Evolutionary conservation across 192 early-diverging fungal genomes (phyloP).

Genomic region (Spizellomyces punctatus): DNA sequence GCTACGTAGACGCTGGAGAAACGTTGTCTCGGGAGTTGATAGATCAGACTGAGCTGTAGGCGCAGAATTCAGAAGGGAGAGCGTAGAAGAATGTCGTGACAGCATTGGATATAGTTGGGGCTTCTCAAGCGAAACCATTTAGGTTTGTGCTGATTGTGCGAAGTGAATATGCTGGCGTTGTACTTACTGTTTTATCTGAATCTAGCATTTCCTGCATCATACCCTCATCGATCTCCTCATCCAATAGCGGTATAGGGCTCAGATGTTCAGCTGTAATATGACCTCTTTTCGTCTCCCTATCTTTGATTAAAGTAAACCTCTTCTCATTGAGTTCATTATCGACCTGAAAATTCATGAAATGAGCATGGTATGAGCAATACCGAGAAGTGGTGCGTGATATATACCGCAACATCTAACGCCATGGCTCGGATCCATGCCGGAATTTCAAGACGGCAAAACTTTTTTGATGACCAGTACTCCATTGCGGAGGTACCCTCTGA

Average conservation of each 20-base stretch:
- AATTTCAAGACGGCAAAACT: slow-evolving; percentile 46
- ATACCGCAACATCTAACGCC: slow-evolving; percentile 46
- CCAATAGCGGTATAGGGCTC: slow-evolving; percentile 43
- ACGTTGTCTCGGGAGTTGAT: background rate
- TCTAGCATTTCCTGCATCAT: slow-evolving; percentile 11
- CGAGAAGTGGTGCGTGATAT: background rate
- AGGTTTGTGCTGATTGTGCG: too few species aligned
- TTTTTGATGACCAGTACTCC: background rate
- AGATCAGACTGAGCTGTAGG: background rate
- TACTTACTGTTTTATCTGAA: too few species aligned
- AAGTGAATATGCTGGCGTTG: too few species aligned
- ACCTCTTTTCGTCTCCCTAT: slow-evolving; percentile 10
- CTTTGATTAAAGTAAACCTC: background rate
- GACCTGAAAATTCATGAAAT: background rate
- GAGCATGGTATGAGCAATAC: background rate
- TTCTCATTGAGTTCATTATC: background rate
- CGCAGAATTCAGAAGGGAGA: slow-evolving; percentile 1
- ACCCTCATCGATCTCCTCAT: slow-evolving; percentile 37
- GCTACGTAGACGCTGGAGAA: slow-evolving; percentile 53
- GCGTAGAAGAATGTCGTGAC: slow-evolving; percentile 5
- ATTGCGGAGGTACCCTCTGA: slow-evolving; percentile 37
- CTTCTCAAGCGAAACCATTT: too few species aligned
- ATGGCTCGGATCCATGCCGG: slow-evolving; percentile 38
- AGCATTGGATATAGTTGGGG: background rate
- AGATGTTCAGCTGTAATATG: background rate